A percentile compares a stretch with the other conserved stretches of the same genome.
These are phyloP conservation scores for Yarrowia sp. DNA, from an alignment of 805 yeast species.

Conservation along the genomic window DNA sequence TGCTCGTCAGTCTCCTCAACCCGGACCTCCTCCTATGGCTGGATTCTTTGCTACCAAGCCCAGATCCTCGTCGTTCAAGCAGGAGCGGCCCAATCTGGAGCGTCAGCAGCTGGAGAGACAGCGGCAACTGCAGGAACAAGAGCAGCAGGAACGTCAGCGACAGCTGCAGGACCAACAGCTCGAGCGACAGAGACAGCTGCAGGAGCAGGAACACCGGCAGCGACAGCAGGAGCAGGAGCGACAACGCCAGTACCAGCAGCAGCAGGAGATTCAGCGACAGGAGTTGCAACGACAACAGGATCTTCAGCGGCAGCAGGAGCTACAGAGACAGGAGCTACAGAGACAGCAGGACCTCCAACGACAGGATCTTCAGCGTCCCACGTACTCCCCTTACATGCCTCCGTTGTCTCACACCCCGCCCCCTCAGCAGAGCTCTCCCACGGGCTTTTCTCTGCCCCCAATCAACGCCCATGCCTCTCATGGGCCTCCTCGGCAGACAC, in stretches of 20 bases:
- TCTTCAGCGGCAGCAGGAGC: slow-evolving; percentile 8
- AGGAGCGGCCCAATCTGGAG: slow-evolving; percentile 7
- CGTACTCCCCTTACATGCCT: slow-evolving; percentile 28
- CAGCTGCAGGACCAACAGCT: neutral
- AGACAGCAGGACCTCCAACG: slow-evolving; percentile 20
- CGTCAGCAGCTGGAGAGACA: slow-evolving; percentile 13
- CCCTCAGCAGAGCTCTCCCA: slow-evolving; percentile 16
- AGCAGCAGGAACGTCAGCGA: slow-evolving; percentile 11
- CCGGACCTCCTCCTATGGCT: slow-evolving; percentile 33
- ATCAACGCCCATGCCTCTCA: slow-evolving; percentile 22
- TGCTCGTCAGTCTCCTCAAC: slow-evolving; percentile 21
- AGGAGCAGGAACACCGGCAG: slow-evolving; percentile 17
- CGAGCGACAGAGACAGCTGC: slow-evolving; percentile 7
- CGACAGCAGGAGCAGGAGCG: slow-evolving; percentile 9
- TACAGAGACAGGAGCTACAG: neutral
- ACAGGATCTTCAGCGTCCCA: slow-evolving; percentile 4
- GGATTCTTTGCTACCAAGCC: slow-evolving; percentile 34
- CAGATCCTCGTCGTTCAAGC: slow-evolving; percentile 29
- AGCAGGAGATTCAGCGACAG: slow-evolving; percentile 19
- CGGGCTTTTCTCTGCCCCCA: slow-evolving; percentile 32
- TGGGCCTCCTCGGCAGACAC: neutral
- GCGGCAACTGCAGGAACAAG: slow-evolving; percentile 10
- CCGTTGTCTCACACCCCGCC: slow-evolving; percentile 32
- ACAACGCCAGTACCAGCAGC: slow-evolving; percentile 8
- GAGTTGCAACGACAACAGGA: slow-evolving; percentile 1